These are phyloP conservation scores for Plantago coronopus DNA, from an alignment of 305 asterid genomes.

Conservation along the genomic window DNA sequence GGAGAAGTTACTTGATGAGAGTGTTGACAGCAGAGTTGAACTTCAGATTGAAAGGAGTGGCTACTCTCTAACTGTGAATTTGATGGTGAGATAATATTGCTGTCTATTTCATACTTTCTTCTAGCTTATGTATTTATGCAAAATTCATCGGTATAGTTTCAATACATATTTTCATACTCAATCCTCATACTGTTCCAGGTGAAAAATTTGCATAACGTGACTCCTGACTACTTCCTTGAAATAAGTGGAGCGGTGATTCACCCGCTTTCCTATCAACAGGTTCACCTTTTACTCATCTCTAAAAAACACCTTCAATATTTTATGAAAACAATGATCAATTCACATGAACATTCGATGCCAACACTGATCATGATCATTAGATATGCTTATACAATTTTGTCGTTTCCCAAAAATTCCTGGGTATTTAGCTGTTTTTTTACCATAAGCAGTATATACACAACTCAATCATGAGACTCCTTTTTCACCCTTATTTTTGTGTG, in stretches of 20 bases:
- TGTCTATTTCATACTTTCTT: not conserved
- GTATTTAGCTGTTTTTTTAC: not conserved
- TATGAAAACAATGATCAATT: too few species aligned
- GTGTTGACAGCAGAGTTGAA: constrained; percentile 65
- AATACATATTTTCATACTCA: not conserved
- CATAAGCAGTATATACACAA: not conserved
- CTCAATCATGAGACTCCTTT: not conserved
- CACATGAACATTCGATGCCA: not conserved
- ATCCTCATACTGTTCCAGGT: constrained; percentile 58
- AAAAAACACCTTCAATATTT: too few species aligned
- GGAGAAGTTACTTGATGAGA: constrained; percentile 90
- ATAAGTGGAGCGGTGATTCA: constrained; percentile 95
- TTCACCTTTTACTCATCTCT: constrained; percentile 31
- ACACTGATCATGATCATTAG: not conserved
- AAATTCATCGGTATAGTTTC: constrained; percentile 11
- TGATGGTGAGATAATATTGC: constrained; percentile 46
- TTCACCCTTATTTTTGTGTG: constrained; percentile 22
- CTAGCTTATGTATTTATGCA: not conserved
- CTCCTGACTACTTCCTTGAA: constrained; percentile 91
- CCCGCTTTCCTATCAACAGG: constrained; percentile 99
- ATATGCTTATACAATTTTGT: too few species aligned
- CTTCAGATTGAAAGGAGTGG: constrained; percentile 98
- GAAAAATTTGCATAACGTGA: constrained; percentile 87
- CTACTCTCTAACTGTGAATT: constrained; percentile 61
- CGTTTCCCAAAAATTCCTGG: not conserved